A percentile compares a stretch with the other conserved stretches of the same genome.
Evolutionary conservation across 148 eudicot genomes (phyloP).

Genomic region (Diospyros lotus): DNA sequence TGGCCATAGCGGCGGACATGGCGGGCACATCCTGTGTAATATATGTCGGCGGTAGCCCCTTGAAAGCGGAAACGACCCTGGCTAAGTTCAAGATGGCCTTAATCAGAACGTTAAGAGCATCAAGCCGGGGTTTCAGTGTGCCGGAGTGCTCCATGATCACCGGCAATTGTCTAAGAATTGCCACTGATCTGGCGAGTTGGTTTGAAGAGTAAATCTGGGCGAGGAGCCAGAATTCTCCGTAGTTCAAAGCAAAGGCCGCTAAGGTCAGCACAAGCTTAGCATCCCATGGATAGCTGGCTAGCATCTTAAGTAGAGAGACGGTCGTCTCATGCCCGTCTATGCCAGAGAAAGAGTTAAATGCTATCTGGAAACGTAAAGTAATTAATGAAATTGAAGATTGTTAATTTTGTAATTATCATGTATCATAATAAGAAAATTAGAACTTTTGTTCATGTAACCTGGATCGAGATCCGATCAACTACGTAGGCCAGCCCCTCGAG

Average conservation of each 20-base stretch:
- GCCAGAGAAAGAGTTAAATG: background rate
- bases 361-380: slow-evolving; percentile 2
- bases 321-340: slow-evolving; percentile 17
- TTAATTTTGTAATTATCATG: background rate
- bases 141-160: slow-evolving; percentile 23
- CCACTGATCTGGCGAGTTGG: slow-evolving; percentile 26
- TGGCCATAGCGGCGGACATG: slow-evolving; percentile 14
- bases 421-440: background rate
- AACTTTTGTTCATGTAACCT: slow-evolving; percentile 16
- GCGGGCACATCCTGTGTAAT: slow-evolving; percentile 20
- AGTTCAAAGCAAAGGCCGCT: slow-evolving; percentile 25
- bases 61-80: slow-evolving; percentile 16
- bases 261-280: slow-evolving; percentile 24
- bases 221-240: slow-evolving; percentile 28
- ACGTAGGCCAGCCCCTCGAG: slow-evolving; percentile 24
- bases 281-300: slow-evolving; percentile 23
- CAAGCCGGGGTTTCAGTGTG: slow-evolving; percentile 16
- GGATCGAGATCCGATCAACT: slow-evolving; percentile 33
- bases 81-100: slow-evolving; percentile 22
- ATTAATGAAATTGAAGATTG: background rate
- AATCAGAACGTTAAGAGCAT: slow-evolving; percentile 22
- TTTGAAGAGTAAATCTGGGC: slow-evolving; percentile 20
- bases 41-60: slow-evolving; percentile 19
- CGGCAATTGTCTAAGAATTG: slow-evolving; percentile 25
- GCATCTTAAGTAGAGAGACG: slow-evolving; percentile 11